These are phyloP conservation scores for Phytophthora cactorum DNA, from an alignment of 352 stramenopile species.

Conservation along the genomic window DNA sequence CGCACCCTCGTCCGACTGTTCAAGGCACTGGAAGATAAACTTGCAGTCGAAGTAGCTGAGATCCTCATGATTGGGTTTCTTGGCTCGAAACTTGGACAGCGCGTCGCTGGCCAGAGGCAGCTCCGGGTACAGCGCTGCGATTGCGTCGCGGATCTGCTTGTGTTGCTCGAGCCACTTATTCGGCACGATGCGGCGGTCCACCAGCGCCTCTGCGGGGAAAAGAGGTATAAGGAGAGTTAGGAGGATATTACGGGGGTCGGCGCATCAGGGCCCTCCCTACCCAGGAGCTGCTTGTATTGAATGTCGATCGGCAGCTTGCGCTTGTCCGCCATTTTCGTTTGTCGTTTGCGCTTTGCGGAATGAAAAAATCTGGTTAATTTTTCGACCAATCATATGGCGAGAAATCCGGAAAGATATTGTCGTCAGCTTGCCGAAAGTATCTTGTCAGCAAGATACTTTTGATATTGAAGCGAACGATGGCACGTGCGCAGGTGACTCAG, in stretches of 20 bases:
- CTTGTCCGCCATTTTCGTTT: constrained; percentile 55
- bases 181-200: constrained; percentile 76
- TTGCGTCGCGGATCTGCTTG: constrained; percentile 62
- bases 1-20: constrained; percentile 63
- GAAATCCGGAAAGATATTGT: neutral
- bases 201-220: constrained; percentile 56
- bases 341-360: constrained; percentile 4
- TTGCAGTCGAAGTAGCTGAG: constrained; percentile 86
- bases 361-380: neutral
- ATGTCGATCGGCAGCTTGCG: constrained; percentile 80
- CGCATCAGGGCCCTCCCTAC: constrained; percentile 38
- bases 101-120: constrained; percentile 55
- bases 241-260: neutral
- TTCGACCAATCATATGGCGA: constrained; percentile 26
- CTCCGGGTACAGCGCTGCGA: constrained; percentile 57
- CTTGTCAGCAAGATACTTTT: constrained; percentile 22
- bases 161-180: constrained; percentile 77
- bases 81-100: constrained; percentile 51
- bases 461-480: constrained; percentile 14
- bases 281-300: constrained; percentile 80
- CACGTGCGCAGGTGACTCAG: constrained; percentile 14
- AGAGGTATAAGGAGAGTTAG: neutral
- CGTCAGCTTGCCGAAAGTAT: neutral
- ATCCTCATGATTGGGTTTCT: constrained; percentile 60
- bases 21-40: constrained; percentile 59